phyloP scores from a whole-genome alignment of 371 early-diverging fungal genomes.

The Hamiltosporidium tvaerminnensis region DNA sequence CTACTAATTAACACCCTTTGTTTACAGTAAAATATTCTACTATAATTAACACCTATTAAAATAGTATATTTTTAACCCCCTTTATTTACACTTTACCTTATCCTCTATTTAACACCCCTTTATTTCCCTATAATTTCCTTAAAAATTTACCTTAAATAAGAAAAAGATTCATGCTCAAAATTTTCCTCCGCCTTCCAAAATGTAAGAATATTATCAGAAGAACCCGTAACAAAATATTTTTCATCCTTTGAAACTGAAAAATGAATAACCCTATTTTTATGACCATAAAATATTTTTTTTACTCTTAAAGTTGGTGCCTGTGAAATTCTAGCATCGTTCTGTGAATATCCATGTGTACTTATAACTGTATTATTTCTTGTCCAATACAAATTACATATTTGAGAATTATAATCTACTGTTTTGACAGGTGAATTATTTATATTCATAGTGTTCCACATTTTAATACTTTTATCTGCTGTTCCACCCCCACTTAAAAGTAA shows the following conservation, averaged over 20 bases:
- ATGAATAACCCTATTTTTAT: constrained; percentile 52
- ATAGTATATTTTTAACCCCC: no score
- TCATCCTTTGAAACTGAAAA: constrained; percentile 47
- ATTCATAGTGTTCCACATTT: constrained; percentile 37
- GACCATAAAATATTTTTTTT: constrained; percentile 32
- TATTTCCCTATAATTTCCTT: no score
- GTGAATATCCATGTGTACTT: constrained; percentile 53
- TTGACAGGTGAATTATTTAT: constrained; percentile 14
- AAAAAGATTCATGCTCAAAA: no score
- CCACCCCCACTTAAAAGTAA: constrained; percentile 51
- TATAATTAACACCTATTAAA: no score
- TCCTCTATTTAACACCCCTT: no score
- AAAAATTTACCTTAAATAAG: no score
- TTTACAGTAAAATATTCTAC: no score
- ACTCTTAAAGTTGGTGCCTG: constrained; percentile 7
- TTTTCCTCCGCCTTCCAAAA: constrained; percentile 34
- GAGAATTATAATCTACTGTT: constrained; percentile 40
- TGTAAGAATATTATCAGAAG: constrained; percentile 43
- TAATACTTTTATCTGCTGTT: constrained; percentile 52
- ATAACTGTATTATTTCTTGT: constrained; percentile 40
- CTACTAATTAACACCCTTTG: no score
- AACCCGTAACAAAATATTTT: constrained; percentile 51
- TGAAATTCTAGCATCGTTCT: constrained; percentile 49
- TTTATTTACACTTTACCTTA: no score
- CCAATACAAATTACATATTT: constrained; percentile 52